phyloP scores from a whole-genome alignment of 345 rosid genomes.

The Arabis alpina region DNA sequence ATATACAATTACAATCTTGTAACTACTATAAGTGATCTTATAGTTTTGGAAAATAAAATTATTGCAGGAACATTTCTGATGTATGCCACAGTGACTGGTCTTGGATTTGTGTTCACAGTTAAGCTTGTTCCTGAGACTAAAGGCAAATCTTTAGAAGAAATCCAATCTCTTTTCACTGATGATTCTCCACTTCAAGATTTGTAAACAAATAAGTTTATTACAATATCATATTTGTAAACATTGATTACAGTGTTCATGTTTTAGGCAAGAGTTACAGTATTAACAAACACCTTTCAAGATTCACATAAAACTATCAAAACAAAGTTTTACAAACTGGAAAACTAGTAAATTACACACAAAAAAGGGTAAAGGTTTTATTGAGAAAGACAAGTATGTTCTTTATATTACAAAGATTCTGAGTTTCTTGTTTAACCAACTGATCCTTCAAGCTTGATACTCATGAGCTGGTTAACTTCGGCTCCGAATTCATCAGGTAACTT shows the following conservation, averaged over 20 bases:
- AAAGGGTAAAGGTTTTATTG: constrained; percentile 14
- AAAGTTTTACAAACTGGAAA: constrained; percentile 22
- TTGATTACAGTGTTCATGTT: constrained; percentile 23
- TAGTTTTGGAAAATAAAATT: background rate
- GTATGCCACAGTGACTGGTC: constrained; percentile 34
- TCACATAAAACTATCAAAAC: constrained; percentile 18
- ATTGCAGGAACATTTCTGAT: constrained; percentile 50
- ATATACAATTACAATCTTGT: background rate
- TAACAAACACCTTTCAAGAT: constrained; percentile 27
- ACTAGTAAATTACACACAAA: constrained; percentile 4
- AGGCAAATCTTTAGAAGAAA: constrained; percentile 55
- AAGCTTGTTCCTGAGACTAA: constrained; percentile 59
- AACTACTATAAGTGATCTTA: background rate
- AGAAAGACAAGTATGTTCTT: constrained; percentile 5
- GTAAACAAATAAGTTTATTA: too few species aligned
- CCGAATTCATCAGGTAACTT: constrained; percentile 93
- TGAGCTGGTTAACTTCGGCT: constrained; percentile 86
- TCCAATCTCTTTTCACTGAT: constrained; percentile 42
- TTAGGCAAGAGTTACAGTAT: constrained; percentile 11
- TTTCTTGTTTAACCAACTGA: constrained; percentile 70
- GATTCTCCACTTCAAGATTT: background rate
- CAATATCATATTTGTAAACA: constrained; percentile 1
- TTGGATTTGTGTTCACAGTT: constrained; percentile 45
- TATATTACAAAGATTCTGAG: background rate
- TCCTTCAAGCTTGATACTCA: constrained; percentile 95